Conservation (phyloP, 2,329 filamentous ascomycete species). For the Stagonosporopsis chrysanthemi region DNA sequence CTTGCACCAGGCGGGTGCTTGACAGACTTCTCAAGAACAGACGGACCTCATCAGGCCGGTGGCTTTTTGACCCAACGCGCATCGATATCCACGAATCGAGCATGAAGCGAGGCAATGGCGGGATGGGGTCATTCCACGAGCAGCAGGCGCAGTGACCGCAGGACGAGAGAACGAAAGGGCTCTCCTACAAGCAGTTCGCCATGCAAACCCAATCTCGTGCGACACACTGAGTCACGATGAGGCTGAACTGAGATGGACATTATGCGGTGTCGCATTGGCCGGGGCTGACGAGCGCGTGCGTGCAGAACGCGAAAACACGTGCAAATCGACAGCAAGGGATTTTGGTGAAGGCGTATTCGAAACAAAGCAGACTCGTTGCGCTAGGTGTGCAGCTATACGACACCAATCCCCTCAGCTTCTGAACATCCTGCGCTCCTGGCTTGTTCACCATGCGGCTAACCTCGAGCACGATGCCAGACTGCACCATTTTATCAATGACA, state of each 20-base stretch:
- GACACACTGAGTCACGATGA: not conserved
- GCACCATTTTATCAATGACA: not conserved
- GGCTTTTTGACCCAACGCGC: not conserved
- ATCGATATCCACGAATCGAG: not conserved
- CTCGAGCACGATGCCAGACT: not conserved
- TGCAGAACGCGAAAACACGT: slow-evolving; percentile 9
- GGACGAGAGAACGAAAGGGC: not conserved
- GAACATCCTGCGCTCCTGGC: not conserved
- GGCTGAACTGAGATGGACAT: not conserved
- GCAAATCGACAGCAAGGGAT: slow-evolving; percentile 1
- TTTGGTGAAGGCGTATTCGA: not conserved
- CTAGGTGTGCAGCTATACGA: not conserved
- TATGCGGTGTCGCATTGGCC: not conserved
- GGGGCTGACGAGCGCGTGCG: not conserved
- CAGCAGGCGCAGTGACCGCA: not conserved
- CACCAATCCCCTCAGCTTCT: not conserved
- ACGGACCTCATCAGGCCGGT: no score
- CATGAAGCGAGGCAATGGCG: not conserved
- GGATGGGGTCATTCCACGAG: not conserved
- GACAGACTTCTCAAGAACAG: not conserved
- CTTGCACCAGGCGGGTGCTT: not conserved
- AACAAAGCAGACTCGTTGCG: slow-evolving; percentile 1
- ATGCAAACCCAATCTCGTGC: not conserved
- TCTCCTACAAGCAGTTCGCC: not conserved
- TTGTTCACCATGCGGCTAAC: not conserved